These are phyloP conservation scores for Diphasiastrum complanatum DNA, from an alignment of 83 land plant genomes.

Conservation along the genomic window DNA sequence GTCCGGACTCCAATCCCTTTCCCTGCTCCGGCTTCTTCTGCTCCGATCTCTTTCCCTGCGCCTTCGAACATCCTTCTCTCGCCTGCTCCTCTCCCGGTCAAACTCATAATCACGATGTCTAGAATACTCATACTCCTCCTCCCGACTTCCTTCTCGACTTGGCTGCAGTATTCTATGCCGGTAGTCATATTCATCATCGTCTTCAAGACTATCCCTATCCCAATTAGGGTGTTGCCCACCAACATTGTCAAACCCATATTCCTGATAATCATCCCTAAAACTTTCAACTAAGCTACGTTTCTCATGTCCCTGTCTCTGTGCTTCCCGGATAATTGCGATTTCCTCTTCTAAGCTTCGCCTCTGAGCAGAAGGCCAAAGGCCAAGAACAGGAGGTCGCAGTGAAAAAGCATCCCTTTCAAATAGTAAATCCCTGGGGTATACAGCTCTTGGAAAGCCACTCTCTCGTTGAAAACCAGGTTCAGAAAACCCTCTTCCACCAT, in stretches of 20 bases:
- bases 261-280: slow-evolving; percentile 38
- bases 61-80: slow-evolving; percentile 53
- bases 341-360: slow-evolving; percentile 60
- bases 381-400: slow-evolving; percentile 36
- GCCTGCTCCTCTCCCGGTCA: slow-evolving; percentile 43
- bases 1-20: slow-evolving; percentile 49
- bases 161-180: slow-evolving; percentile 31
- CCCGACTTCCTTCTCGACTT: slow-evolving; percentile 48
- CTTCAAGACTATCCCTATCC: slow-evolving; percentile 47
- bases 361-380: slow-evolving; percentile 50
- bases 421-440: slow-evolving; percentile 42
- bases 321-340: slow-evolving; percentile 43
- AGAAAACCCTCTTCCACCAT: slow-evolving; percentile 56
- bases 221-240: slow-evolving; percentile 30
- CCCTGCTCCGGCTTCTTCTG: slow-evolving; percentile 38
- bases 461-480: slow-evolving; percentile 57
- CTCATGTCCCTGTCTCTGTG: slow-evolving; percentile 47
- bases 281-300: slow-evolving; percentile 40
- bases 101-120: slow-evolving; percentile 51
- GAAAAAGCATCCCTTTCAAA: slow-evolving; percentile 54
- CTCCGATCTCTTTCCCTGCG: slow-evolving; percentile 42
- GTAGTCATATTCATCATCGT: slow-evolving; percentile 27
- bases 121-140: slow-evolving; percentile 46
- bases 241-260: slow-evolving; percentile 43
- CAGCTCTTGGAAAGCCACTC: slow-evolving; percentile 38